Evolutionary conservation across 768 basidiomycete genomes (phyloP).

Genomic region (Termitomyces sp.): DNA sequence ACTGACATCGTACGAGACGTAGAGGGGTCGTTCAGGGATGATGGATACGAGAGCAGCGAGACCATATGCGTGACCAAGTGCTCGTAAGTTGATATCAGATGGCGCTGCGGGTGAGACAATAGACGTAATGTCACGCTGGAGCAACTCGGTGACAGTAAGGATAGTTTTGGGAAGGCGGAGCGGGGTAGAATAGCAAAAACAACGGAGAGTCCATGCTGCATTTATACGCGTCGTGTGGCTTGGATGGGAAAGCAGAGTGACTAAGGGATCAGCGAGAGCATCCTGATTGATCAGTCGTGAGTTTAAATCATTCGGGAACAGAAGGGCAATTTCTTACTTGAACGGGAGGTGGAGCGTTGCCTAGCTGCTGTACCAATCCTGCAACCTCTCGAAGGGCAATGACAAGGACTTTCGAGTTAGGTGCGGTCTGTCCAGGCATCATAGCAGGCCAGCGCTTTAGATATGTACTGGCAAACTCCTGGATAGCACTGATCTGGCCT

Average conservation of each 20-base stretch:
- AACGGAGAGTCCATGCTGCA: conserved; percentile 82
- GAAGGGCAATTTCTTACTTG: conserved; percentile 41
- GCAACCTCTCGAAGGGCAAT: conserved; percentile 81
- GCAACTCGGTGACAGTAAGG: conserved; percentile 67
- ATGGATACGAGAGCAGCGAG: conserved; percentile 83
- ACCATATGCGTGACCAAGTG: conserved; percentile 87
- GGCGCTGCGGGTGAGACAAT: conserved; percentile 68
- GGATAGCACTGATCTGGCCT: conserved; percentile 87
- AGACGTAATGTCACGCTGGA: conserved; percentile 77
- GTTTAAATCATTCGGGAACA: not conserved
- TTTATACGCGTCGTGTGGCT: conserved; percentile 82
- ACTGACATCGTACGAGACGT: conserved; percentile 90
- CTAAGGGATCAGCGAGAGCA: conserved; percentile 76
- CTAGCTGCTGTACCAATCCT: conserved; percentile 80
- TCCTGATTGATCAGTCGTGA: conserved; percentile 41
- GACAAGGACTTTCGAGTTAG: conserved; percentile 59
- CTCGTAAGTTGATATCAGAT: conserved; percentile 62
- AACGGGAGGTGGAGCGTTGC: conserved; percentile 86
- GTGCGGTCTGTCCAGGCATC: conserved; percentile 78
- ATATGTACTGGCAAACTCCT: conserved; percentile 77
- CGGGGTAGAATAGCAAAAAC: conserved; percentile 89
- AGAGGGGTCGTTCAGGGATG: conserved; percentile 83
- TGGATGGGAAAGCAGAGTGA: conserved; percentile 83
- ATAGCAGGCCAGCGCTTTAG: conserved; percentile 91
- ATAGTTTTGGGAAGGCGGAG: conserved; percentile 78